Evolutionary conservation across 2,329 filamentous ascomycete species (phyloP).

Genomic region (Cryphonectria nitschkei): DNA sequence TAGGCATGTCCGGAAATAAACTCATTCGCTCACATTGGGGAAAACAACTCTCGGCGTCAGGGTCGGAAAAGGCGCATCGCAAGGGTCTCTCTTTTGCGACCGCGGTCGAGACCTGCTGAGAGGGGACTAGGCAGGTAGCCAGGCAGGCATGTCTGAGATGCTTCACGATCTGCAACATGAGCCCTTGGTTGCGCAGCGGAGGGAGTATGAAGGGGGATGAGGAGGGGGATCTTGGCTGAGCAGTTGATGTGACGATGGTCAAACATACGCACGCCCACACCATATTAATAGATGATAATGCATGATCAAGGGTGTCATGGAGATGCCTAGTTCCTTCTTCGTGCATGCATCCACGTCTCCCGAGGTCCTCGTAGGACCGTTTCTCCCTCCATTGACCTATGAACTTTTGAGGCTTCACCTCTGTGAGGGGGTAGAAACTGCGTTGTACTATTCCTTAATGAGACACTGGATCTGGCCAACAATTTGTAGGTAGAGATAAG

Average conservation of each 20-base stretch:
- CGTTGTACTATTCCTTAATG: neutral
- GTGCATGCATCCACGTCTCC: neutral
- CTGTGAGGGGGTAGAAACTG: no score
- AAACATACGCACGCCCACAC: no score
- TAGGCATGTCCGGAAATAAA: neutral
- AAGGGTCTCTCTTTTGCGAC: neutral
- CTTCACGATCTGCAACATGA: neutral
- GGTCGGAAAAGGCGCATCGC: neutral
- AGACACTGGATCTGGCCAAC: neutral
- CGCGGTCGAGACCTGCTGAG: neutral
- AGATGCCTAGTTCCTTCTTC: no score
- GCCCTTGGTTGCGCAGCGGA: neutral
- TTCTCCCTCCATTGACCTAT: no score
- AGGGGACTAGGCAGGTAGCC: neutral
- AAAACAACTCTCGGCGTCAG: neutral
- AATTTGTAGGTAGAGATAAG: neutral
- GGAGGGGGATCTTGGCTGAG: neutral
- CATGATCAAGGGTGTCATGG: no score
- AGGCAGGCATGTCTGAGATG: neutral
- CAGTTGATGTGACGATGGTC: neutral
- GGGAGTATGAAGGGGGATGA: neutral
- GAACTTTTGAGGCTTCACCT: no score
- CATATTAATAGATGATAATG: no score
- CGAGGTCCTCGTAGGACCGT: no score
- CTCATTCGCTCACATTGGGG: neutral